Evolutionary conservation across 2,329 filamentous ascomycete genomes (phyloP).

Genomic region (Trichoderma atroviride): DNA sequence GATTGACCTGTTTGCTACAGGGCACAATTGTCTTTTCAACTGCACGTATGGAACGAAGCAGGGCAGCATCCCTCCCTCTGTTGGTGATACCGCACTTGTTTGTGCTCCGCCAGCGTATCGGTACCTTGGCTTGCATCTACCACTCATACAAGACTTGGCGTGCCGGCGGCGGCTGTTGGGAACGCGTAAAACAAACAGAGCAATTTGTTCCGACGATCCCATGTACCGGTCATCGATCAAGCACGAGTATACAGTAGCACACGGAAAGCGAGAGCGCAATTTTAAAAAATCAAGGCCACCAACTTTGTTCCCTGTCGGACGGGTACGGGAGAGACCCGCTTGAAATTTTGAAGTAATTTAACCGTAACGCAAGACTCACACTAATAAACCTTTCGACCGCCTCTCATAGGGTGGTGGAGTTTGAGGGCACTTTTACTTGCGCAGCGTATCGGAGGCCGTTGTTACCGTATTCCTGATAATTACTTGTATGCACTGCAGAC

Average conservation of each 20-base stretch:
- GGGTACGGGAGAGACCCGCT: constrained; percentile 10
- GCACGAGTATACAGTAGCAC: background rate
- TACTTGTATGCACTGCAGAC: background rate
- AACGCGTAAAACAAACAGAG: constrained; percentile 4
- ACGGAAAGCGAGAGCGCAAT: constrained; percentile 1
- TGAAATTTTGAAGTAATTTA: constrained; percentile 13
- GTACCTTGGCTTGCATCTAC: background rate
- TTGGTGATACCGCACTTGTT: background rate
- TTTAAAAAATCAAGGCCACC: background rate
- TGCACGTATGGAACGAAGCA: background rate
- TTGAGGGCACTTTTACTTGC: background rate
- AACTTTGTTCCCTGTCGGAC: background rate
- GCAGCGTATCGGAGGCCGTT: background rate
- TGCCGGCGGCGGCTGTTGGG: background rate
- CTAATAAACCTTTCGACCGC: constrained; percentile 3
- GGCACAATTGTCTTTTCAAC: background rate
- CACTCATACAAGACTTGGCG: background rate
- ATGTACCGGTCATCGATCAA: background rate
- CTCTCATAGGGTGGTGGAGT: constrained; percentile 1
- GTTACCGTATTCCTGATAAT: background rate
- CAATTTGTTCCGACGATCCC: constrained; percentile 12
- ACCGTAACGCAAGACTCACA: constrained; percentile 21
- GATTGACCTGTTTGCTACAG: background rate
- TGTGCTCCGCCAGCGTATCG: background rate
- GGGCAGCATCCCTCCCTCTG: background rate